Base-by-base conservation (phyloP, 2,329 filamentous ascomycete species). In the Mycosphaerella arachidis region DNA sequence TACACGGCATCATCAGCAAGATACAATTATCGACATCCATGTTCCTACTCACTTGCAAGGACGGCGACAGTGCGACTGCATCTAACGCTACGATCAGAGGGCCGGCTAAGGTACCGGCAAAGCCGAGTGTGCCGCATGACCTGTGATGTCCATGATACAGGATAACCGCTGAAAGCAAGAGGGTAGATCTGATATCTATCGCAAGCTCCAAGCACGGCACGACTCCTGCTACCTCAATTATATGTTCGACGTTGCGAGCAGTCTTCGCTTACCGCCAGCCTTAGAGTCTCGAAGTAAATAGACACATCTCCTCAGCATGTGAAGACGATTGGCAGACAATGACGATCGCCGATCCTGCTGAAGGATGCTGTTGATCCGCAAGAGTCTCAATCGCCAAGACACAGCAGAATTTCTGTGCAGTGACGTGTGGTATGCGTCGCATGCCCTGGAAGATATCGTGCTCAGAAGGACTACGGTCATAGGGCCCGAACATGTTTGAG, bases 81-180 rank as follows among this genome's bases (percentile, higher is more conserved):
- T 60, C 58, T 24, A 60, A 18, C 8, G 53, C 31, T 20, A 52
- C 58, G 35, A 60, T 45, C 29, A 60, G 45, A 40, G 24, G 52
- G 27, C 40, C 53, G 33, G 37, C 45, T 6, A 56, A 37, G n/a
- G 56, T 30, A 46, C 58, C 58, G 13, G 58, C 46, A 31, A 60
- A 60, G 46, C 58, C 53, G 35, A 18, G 37, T 43, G 37, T 43
- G 37, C 37, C n/a, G 37, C 13, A 43, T 43, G 12, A 16, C 37
- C 37, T n/a, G 16, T 43, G 3, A 9, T 6, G 12, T n/a, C 37
- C 37, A 43, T 9, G 37, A 16, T 43, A 43, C 16, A 43, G 12
- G 16, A n/a, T 43, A 16, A n/a, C 16, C 33, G 8, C 33, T 2
- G 33, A 37, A 37, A 37, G 8, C 4, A 37, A 37, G 8, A 37